Percentiles rank a stretch among this genome's conserved stretches.
These are phyloP conservation scores for Coleophoma cylindrospora DNA, from an alignment of 2,329 filamentous ascomycete species.

Conservation along the genomic window DNA sequence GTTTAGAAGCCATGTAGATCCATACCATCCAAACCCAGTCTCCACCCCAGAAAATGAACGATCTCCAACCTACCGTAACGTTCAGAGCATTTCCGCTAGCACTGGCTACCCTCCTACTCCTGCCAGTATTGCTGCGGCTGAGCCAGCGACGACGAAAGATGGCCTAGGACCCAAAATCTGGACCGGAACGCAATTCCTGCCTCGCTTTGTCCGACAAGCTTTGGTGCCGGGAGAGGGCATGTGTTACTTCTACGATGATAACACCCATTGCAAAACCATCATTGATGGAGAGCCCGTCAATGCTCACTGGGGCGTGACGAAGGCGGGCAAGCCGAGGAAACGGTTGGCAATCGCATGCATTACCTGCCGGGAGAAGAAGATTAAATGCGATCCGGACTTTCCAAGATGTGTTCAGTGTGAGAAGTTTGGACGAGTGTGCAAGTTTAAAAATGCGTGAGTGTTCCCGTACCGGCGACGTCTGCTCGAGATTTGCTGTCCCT, in stretches of 20 bases:
- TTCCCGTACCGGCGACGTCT: not conserved
- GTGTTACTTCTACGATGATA: conserved; percentile 85
- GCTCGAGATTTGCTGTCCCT: too few species aligned
- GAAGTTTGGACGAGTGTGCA: conserved; percentile 82
- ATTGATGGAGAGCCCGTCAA: conserved; percentile 87
- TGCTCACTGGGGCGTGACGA: conserved; percentile 89
- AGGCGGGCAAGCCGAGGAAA: conserved; percentile 90
- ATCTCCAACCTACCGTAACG: conserved; percentile 17
- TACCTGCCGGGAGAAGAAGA: conserved; percentile 94
- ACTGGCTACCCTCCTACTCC: conserved; percentile 20
- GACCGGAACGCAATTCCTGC: conserved; percentile 63
- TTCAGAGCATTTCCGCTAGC: conserved; percentile 8
- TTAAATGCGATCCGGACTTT: conserved; percentile 88
- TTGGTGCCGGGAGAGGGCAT: conserved; percentile 73
- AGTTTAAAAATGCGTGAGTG: conserved; percentile 80
- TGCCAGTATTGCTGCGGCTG: conserved; percentile 15
- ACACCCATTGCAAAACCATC: conserved; percentile 73
- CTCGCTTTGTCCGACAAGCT: conserved; percentile 57
- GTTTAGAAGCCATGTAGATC: conserved; percentile 18
- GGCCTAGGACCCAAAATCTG: conserved; percentile 63
- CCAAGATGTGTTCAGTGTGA: conserved; percentile 88
- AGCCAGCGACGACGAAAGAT: conserved; percentile 42
- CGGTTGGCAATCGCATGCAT: conserved; percentile 87
- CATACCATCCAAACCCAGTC: conserved; percentile 8
- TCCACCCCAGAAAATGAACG: conserved; percentile 15